Conservation (phyloP, 768 basidiomycete genomes). For the Pulveroboletus sp. region DNA sequence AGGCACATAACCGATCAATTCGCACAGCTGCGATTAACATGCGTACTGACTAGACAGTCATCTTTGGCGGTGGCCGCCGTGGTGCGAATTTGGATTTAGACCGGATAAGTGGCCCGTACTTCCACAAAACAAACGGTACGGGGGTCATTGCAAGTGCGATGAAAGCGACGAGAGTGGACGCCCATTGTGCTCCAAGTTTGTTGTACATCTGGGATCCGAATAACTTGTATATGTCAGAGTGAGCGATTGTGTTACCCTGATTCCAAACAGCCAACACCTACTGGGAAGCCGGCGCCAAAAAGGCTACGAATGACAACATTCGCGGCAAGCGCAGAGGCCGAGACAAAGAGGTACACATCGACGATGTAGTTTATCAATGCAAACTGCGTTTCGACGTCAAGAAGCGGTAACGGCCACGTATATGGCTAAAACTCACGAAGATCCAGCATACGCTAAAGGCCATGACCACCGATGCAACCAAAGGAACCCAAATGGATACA, state of each 20-base stretch:
- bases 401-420: background rate
- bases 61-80: conserved; percentile 12
- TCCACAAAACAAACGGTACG: conserved; percentile 44
- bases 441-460: conserved; percentile 53
- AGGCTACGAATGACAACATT: conserved; percentile 50
- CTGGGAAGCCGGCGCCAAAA: conserved; percentile 49
- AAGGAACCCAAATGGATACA: conserved; percentile 49
- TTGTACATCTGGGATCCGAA: conserved; percentile 53
- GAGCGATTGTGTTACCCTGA: background rate
- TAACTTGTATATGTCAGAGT: conserved; percentile 24
- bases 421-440: conserved; percentile 39
- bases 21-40: too few species aligned
- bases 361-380: conserved; percentile 57
- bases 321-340: conserved; percentile 54
- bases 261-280: conserved; percentile 1
- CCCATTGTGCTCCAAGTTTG: conserved; percentile 49
- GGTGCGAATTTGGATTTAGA: conserved; percentile 42
- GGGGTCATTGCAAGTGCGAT: conserved; percentile 49
- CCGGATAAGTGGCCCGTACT: conserved; percentile 42
- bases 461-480: conserved; percentile 44
- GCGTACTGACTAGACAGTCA: conserved; percentile 1
- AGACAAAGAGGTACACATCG: conserved; percentile 50
- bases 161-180: conserved; percentile 52
- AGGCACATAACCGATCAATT: too few species aligned
- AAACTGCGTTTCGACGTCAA: conserved; percentile 32